Conservation (phyloP, 306 rosid genomes). For the Ochetophila trinervis region DNA sequence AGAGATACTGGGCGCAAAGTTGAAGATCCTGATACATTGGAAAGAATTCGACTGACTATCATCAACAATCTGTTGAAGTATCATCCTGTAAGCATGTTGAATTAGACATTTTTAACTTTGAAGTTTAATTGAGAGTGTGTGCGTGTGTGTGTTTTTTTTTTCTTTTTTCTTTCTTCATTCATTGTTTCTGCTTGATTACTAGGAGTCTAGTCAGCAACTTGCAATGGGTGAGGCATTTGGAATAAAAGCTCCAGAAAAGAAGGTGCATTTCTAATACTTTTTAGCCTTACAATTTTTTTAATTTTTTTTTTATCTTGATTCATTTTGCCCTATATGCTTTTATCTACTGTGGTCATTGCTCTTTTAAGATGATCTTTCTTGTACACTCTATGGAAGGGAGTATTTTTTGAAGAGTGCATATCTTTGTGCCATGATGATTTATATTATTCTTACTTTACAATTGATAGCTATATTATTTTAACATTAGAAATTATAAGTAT, state of each 20-base stretch:
- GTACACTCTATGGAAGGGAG: neutral
- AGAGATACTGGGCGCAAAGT: slow-evolving; percentile 96
- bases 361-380: neutral
- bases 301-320: neutral
- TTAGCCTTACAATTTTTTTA: slow-evolving; percentile 2
- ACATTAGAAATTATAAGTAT: neutral
- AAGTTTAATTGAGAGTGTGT: neutral
- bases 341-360: neutral
- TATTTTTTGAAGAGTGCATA: neutral
- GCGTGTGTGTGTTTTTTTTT: too few species aligned
- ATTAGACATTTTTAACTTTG: slow-evolving; percentile 16
- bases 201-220: slow-evolving; percentile 84
- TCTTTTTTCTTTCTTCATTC: neutral
- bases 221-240: slow-evolving; percentile 99
- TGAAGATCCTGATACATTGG: slow-evolving; percentile 90
- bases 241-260: slow-evolving; percentile 75
- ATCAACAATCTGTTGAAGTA: slow-evolving; percentile 85
- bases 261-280: slow-evolving; percentile 50
- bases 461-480: neutral
- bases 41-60: slow-evolving; percentile 91
- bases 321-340: neutral
- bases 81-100: slow-evolving; percentile 76
- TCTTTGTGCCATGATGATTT: neutral
- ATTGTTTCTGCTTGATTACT: slow-evolving; percentile 22
- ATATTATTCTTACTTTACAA: neutral